phyloP scores from a whole-genome alignment of 2,329 filamentous ascomycete genomes.

The Aureobasidium sp. region DNA sequence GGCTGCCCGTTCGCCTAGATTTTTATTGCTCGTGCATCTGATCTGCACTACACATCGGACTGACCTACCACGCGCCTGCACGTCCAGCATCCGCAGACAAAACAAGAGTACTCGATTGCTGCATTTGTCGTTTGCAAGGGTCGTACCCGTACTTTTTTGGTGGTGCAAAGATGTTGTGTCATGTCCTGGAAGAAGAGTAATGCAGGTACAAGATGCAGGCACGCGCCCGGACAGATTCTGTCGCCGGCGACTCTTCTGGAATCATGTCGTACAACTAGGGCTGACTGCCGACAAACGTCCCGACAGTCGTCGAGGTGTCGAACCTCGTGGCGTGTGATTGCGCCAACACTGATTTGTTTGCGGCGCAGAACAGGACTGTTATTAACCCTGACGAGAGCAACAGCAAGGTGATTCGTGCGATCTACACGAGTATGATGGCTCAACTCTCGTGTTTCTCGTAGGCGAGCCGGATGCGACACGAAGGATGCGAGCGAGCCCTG shows the following conservation, averaged over 20 bases:
- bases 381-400: neutral
- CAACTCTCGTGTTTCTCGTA: neutral
- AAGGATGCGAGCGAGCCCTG: constrained; percentile 1
- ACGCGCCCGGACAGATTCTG: neutral
- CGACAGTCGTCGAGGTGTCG: neutral
- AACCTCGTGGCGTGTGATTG: neutral
- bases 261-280: neutral
- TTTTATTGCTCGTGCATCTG: neutral
- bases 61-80: neutral
- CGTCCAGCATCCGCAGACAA: neutral
- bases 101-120: neutral
- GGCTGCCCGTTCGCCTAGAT: neutral
- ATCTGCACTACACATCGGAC: neutral
- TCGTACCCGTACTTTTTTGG: neutral
- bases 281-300: neutral
- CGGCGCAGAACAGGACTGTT: neutral
- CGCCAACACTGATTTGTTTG: neutral
- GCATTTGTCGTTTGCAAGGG: neutral
- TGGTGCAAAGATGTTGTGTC: neutral
- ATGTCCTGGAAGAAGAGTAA: too few relatives aligned
- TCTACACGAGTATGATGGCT: neutral
- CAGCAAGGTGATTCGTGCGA: neutral
- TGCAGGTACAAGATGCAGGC: neutral
- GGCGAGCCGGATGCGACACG: neutral
- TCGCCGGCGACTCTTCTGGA: neutral